Percentiles rank a stretch among this genome's conserved stretches.
phyloP scores from a whole-genome alignment of 495 filamentous ascomycete species.

The Aspergillus diversus region DNA sequence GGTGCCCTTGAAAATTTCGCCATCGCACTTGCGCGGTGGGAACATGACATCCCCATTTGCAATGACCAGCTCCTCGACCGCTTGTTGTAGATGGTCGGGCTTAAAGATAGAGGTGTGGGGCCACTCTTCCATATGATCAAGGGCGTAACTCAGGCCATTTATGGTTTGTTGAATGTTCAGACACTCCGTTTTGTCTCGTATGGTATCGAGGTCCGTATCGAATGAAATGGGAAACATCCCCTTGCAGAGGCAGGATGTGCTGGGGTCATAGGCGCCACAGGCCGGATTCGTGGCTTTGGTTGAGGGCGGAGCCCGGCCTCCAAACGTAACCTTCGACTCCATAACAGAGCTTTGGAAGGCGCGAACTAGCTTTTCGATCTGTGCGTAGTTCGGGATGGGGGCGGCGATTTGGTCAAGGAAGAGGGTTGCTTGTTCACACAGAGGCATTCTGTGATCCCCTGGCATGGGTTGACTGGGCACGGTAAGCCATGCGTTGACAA shows the following conservation, averaged over 20 bases:
- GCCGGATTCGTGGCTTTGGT: constrained; percentile 15
- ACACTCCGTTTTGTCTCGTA: neutral
- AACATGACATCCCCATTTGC: constrained; percentile 15
- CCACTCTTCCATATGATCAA: neutral
- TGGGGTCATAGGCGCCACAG: constrained; percentile 24
- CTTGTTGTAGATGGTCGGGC: neutral
- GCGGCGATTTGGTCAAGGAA: too few relatives aligned
- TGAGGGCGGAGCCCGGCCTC: too few relatives aligned
- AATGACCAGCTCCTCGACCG: constrained; percentile 21
- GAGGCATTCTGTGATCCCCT: too few relatives aligned
- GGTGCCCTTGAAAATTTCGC: constrained; percentile 10
- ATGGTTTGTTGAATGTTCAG: neutral
- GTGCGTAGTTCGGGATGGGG: too few relatives aligned
- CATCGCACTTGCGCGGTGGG: constrained; percentile 14
- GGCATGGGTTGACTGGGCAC: too few relatives aligned
- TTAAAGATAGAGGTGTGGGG: neutral
- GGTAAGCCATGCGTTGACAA: too few relatives aligned
- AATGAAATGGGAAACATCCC: neutral
- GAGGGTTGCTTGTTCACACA: too few relatives aligned
- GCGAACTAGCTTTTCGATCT: too few relatives aligned
- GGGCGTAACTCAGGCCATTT: constrained; percentile 5
- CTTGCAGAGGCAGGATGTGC: constrained; percentile 18
- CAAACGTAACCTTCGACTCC: too few relatives aligned
- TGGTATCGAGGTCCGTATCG: neutral
- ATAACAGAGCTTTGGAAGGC: too few relatives aligned